phyloP scores from a whole-genome alignment of 2,329 filamentous ascomycete species.

The Neonectria hederae region DNA sequence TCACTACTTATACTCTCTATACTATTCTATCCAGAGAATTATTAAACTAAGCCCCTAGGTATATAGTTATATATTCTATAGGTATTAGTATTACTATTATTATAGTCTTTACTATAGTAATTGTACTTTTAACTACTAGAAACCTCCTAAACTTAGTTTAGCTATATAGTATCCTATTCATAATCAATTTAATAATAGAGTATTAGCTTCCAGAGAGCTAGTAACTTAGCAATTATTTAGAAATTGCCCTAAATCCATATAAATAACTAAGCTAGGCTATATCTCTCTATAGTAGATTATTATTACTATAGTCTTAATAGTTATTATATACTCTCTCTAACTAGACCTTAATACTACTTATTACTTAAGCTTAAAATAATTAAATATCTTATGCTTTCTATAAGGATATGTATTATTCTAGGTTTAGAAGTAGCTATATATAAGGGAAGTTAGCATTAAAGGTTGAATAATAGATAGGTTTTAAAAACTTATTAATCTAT shows the following conservation, averaged over 20 bases:
- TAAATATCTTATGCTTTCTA: not conserved
- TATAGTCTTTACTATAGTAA: not conserved
- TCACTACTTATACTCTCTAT: not conserved
- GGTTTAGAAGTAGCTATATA: not conserved
- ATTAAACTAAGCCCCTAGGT: not conserved
- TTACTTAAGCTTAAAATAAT: not conserved
- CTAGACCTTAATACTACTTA: not conserved
- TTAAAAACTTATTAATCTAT: not conserved
- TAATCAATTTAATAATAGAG: slow-evolving; percentile 11
- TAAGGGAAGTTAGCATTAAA: not conserved
- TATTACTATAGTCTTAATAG: slow-evolving; percentile 4
- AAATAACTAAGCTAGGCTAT: not conserved
- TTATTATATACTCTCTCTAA: not conserved
- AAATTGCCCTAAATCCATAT: slow-evolving; percentile 5
- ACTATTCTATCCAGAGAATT: not conserved
- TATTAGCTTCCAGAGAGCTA: slow-evolving; percentile 1
- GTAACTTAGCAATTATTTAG: not conserved
- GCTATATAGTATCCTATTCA: slow-evolving; percentile 2
- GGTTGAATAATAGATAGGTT: not conserved
- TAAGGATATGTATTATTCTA: not conserved
- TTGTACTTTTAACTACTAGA: slow-evolving; percentile 1
- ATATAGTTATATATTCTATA: slow-evolving; percentile 1
- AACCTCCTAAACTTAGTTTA: slow-evolving; percentile 3
- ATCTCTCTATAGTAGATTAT: not conserved
- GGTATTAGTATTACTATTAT: not conserved